These are phyloP conservation scores for Piper betle DNA, from an alignment of 164 flowering plant species.

Conservation along the genomic window DNA sequence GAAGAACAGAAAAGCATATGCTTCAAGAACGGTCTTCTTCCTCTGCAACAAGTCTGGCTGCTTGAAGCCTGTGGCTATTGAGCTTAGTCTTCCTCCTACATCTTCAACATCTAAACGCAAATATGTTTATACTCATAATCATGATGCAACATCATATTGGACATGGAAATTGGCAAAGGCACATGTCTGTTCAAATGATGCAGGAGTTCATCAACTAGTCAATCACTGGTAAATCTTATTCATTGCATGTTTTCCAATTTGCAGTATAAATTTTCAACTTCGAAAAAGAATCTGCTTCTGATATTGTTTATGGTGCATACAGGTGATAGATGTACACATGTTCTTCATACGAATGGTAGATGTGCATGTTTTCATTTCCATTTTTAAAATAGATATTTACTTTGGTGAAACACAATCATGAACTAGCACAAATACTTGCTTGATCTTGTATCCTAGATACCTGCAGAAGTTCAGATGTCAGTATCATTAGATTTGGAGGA, in stretches of 20 bases:
- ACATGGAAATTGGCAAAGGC: slow-evolving; percentile 90
- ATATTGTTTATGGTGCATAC: too few species aligned
- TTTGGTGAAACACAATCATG: too few species aligned
- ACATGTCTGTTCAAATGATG: slow-evolving; percentile 85
- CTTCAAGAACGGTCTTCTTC: slow-evolving; percentile 76
- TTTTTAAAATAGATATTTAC: too few species aligned
- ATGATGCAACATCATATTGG: slow-evolving; percentile 72
- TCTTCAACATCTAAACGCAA: slow-evolving; percentile 29
- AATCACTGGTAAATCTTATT: slow-evolving; percentile 61
- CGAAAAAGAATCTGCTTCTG: too few species aligned
- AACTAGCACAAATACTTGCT: not conserved
- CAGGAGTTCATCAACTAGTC: slow-evolving; percentile 88
- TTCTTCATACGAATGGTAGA: too few species aligned
- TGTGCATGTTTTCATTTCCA: too few species aligned
- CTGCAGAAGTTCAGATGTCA: not conserved
- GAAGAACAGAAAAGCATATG: slow-evolving; percentile 70
- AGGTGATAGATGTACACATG: too few species aligned
- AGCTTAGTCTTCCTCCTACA: slow-evolving; percentile 84
- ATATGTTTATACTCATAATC: slow-evolving; percentile 53
- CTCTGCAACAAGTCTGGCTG: slow-evolving; percentile 17
- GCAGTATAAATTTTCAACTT: not conserved
- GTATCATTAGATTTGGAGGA: not conserved
- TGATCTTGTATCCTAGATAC: not conserved
- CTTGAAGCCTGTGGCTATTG: slow-evolving; percentile 68
- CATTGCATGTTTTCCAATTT: too few species aligned